A percentile compares a stretch with the other conserved stretches of the same genome.
phyloP scores from a whole-genome alignment of 352 stramenopile genomes.

The Phytophthora gonapodyides region DNA sequence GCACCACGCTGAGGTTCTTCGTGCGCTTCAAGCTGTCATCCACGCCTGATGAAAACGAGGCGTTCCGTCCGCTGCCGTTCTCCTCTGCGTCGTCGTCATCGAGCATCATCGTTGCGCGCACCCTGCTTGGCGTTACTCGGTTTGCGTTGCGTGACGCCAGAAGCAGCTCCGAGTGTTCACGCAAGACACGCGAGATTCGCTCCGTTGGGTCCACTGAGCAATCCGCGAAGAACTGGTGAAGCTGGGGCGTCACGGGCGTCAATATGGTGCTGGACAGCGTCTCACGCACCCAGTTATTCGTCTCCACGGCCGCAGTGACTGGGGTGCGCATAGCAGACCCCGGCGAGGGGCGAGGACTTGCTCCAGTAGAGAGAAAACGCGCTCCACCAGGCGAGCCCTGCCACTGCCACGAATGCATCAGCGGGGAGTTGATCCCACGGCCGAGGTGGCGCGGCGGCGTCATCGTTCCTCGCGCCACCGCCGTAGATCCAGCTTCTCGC shows the following conservation, averaged over 20 bases:
- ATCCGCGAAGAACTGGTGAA: conserved; percentile 64
- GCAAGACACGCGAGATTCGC: conserved; percentile 52
- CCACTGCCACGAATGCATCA: conserved; percentile 69
- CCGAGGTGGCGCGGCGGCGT: conserved; percentile 43
- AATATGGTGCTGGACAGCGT: conserved; percentile 45
- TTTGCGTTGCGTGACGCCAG: conserved; percentile 40
- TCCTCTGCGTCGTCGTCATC: conserved; percentile 30
- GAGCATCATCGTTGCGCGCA: conserved; percentile 19
- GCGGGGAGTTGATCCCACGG: conserved; percentile 31
- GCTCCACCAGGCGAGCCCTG: conserved; percentile 50
- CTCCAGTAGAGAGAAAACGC: conserved; percentile 18
- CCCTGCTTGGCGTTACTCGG: conserved; percentile 17
- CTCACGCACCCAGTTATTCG: conserved; percentile 82
- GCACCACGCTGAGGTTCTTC: conserved; percentile 60
- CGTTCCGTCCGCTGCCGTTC: conserved; percentile 21
- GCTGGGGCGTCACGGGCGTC: conserved; percentile 46
- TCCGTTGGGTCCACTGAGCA: conserved; percentile 62
- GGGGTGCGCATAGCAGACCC: conserved; percentile 58
- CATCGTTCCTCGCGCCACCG: conserved; percentile 32
- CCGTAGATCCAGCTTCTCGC: conserved; percentile 25
- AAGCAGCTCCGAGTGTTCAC: conserved; percentile 55
- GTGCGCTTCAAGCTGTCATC: conserved; percentile 81
- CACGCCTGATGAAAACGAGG: conserved; percentile 43
- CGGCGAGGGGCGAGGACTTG: conserved; percentile 48
- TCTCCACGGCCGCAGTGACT: conserved; percentile 81